phyloP scores from a whole-genome alignment of 2,329 filamentous ascomycete species.

The Colletotrichum orbiculare region DNA sequence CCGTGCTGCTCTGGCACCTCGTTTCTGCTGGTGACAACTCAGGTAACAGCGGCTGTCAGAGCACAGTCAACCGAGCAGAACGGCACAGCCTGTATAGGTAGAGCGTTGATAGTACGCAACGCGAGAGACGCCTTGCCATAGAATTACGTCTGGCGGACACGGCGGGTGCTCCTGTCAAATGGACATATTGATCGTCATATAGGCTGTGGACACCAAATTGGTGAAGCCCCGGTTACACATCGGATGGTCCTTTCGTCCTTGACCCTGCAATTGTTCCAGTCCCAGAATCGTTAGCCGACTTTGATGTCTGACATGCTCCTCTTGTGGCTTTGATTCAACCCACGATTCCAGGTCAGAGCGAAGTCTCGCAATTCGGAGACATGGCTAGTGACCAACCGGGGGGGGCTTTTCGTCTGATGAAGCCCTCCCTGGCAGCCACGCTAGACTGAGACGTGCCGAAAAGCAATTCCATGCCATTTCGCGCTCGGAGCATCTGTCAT shows the following conservation, averaged over 20 bases:
- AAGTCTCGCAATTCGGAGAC: conserved; percentile 3
- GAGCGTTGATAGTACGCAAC: too few relatives aligned
- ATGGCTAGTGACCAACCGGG: conserved; percentile 17
- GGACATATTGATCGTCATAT: conserved; percentile 22
- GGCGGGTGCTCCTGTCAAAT: not conserved
- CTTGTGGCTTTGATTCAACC: conserved; percentile 1
- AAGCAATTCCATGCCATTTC: conserved; percentile 31
- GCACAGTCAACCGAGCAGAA: too few relatives aligned
- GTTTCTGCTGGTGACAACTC: too few relatives aligned
- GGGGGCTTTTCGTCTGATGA: conserved; percentile 28
- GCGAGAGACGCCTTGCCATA: not conserved
- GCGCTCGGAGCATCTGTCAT: conserved; percentile 25
- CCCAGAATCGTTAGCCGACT: not conserved
- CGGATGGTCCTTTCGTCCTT: conserved; percentile 7
- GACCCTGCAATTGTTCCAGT: too few relatives aligned
- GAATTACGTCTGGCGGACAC: not conserved
- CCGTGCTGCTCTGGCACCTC: too few relatives aligned
- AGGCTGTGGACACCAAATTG: not conserved
- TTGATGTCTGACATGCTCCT: conserved; percentile 5
- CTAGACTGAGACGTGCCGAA: conserved; percentile 25
- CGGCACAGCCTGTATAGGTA: too few relatives aligned
- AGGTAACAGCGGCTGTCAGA: too few relatives aligned
- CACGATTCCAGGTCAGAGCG: conserved; percentile 16
- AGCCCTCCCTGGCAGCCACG: conserved; percentile 23
- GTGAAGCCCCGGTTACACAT: conserved; percentile 4